Percentiles rank a stretch among this genome's conserved stretches.
Evolutionary conservation across 768 basidiomycete species (phyloP).

Genomic region (Hericium coralloides): DNA sequence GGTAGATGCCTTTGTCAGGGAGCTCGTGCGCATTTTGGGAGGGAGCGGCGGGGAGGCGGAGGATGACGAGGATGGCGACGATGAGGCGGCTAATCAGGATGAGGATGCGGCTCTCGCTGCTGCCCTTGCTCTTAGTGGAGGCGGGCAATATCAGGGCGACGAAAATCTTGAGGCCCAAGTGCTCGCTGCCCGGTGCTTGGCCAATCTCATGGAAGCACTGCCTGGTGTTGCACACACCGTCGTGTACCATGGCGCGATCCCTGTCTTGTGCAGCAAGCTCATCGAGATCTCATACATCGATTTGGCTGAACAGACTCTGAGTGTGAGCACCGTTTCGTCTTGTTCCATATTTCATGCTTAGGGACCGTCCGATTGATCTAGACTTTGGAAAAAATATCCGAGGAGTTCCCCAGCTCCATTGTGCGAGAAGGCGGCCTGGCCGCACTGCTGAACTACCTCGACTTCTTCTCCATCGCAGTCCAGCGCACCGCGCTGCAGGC

Average conservation of each 20-base stretch:
- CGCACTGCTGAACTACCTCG: constrained; percentile 89
- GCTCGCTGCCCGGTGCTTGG: constrained; percentile 91
- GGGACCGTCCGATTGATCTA: constrained; percentile 21
- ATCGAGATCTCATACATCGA: constrained; percentile 98
- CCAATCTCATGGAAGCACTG: constrained; percentile 98
- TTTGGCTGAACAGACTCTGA: constrained; percentile 94
- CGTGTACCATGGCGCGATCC: constrained; percentile 97
- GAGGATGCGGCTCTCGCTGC: constrained; percentile 88
- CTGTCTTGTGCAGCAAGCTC: constrained; percentile 93
- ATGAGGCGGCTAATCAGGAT: constrained; percentile 51
- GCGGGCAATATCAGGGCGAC: constrained; percentile 60
- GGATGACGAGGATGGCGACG: constrained; percentile 62
- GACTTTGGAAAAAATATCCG: constrained; percentile 98
- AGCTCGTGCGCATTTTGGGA: constrained; percentile 85
- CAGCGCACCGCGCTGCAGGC: constrained; percentile 96
- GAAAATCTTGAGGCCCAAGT: constrained; percentile 92
- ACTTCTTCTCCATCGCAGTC: constrained; percentile 97
- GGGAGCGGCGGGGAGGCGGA: constrained; percentile 64
- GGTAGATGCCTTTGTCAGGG: constrained; percentile 84
- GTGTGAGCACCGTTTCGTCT: constrained; percentile 48
- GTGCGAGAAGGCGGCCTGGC: constrained; percentile 92
- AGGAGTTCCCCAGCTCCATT: constrained; percentile 93
- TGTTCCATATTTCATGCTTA: too few relatives aligned
- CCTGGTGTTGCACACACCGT: constrained; percentile 97
- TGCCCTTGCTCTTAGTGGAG: constrained; percentile 74